Evolutionary conservation across 1,284 basidiomycete genomes (phyloP), one percentile per base, ranked within the genome.

Genomic region (Ceratobasidium sp.): DNA sequence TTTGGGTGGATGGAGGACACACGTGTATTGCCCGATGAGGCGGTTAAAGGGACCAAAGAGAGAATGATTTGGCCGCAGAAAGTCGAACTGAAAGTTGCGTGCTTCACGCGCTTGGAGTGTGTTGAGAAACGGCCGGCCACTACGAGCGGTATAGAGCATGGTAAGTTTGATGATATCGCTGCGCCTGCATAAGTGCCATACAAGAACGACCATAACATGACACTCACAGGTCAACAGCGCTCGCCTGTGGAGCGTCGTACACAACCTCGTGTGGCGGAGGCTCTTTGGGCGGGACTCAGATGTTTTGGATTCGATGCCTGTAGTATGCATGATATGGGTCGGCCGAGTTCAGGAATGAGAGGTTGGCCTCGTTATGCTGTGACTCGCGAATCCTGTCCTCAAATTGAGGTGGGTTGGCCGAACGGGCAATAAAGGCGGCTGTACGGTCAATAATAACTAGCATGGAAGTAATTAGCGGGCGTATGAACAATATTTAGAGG

Each of bases 261-360:
- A 94, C 92, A 85, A 98, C 99, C 79, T 96, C 93, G 77, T 93
- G 89, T 23, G 89, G 86, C 64, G 93, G 93, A 16, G 97, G 97
- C 85, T 97, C 95, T 81, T 92, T 87, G 2, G 87, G 86, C 41
- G 82, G 69, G 59, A 59, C 76, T 62, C 69, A 66, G 80, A 95
- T 89, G 82, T 90, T 90, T 73, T 94, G 92, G 86, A 96, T 91
- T 83, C 93, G 92, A 87, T 96, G 92, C 83, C 93, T 91, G 85
- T 99, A 99, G 87, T 99, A 98, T 80, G 94, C 94, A 91, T 98
- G 94, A 87, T 97, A 99, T 81, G 97, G 95, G 88, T 99, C 97
- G 77, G 92, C 91, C 78, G 93, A 91, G 86, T 96, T 96, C 84
- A 99, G 89, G 88, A 99, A 99, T 77, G 96, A 94, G 88, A 98